Percentiles rank a stretch among this genome's conserved stretches.
phyloP scores from a whole-genome alignment of 2,329 filamentous ascomycete species.

The Leptodontidium sp. region DNA sequence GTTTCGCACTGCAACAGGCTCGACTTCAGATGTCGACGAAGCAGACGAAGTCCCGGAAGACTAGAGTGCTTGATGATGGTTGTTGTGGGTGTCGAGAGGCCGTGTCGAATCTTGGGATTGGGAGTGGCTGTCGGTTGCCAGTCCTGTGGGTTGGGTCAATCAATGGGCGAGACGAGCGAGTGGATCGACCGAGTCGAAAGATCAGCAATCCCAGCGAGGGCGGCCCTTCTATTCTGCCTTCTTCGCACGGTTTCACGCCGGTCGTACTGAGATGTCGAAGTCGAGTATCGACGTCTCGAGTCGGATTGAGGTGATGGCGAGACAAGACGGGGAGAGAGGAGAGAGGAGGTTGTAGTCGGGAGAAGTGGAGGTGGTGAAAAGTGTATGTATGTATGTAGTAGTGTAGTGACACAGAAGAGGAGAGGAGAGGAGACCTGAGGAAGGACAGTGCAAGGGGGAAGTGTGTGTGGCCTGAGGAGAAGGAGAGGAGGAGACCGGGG shows the following conservation, averaged over 20 bases:
- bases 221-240: background rate
- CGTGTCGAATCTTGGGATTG: constrained; percentile 23
- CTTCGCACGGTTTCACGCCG: background rate
- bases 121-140: constrained; percentile 14
- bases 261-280: background rate
- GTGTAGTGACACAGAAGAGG: background rate
- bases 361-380: background rate
- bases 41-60: constrained; percentile 1
- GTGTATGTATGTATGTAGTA: background rate
- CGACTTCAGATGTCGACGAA: constrained; percentile 9
- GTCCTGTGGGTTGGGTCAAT: constrained; percentile 7
- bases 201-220: background rate
- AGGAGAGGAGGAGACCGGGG: background rate
- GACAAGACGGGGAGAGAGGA: background rate
- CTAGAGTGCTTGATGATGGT: constrained; percentile 7
- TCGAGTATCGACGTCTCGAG: constrained; percentile 14
- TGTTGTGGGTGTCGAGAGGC: constrained; percentile 14
- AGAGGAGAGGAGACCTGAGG: background rate
- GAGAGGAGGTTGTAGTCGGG: background rate
- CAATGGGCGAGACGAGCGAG: background rate
- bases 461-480: background rate
- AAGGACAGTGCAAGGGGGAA: background rate
- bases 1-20: constrained; percentile 17
- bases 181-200: background rate
- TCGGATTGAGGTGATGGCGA: background rate